Evolutionary conservation across 148 eudicot species (phyloP).

Genomic region (Linanthus parryae): DNA sequence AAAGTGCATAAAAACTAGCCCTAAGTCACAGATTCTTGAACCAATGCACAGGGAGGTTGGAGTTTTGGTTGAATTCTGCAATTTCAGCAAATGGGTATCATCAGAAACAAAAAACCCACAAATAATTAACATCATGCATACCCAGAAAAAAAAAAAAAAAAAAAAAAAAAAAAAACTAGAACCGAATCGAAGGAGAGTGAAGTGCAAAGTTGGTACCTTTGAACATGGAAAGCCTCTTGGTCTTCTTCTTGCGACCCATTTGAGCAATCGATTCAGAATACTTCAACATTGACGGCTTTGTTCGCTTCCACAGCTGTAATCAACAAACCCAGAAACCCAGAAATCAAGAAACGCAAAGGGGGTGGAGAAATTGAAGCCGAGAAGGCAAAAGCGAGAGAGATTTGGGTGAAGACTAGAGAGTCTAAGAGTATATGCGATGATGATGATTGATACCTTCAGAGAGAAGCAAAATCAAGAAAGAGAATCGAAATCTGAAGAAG

Average conservation of each 20-base stretch:
- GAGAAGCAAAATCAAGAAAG: no score
- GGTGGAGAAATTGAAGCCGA: no score
- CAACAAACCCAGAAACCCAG: no score
- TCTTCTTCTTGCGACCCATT: constrained; percentile 1
- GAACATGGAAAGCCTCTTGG: not conserved
- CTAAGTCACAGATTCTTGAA: not conserved
- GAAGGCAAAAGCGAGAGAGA: no score
- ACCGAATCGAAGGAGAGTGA: not conserved
- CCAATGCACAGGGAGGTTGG: constrained; percentile 17
- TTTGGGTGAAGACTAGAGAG: no score
- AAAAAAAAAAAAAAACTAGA: not conserved
- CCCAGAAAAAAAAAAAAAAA: not conserved
- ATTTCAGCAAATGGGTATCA: constrained; percentile 2
- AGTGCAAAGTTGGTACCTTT: not conserved
- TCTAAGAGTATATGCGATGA: no score
- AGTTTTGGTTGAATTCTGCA: constrained; percentile 27
- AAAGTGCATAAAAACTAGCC: not conserved
- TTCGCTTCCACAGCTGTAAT: no score
- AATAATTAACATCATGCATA: not conserved
- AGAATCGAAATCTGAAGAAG: no score
- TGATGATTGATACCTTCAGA: no score
- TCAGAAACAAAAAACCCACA: not conserved
- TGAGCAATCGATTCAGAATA: no score
- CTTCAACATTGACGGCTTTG: no score
- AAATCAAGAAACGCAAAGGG: no score